Conservation (phyloP, 1,284 basidiomycete species). For the Pseudozyma sp. region DNA sequence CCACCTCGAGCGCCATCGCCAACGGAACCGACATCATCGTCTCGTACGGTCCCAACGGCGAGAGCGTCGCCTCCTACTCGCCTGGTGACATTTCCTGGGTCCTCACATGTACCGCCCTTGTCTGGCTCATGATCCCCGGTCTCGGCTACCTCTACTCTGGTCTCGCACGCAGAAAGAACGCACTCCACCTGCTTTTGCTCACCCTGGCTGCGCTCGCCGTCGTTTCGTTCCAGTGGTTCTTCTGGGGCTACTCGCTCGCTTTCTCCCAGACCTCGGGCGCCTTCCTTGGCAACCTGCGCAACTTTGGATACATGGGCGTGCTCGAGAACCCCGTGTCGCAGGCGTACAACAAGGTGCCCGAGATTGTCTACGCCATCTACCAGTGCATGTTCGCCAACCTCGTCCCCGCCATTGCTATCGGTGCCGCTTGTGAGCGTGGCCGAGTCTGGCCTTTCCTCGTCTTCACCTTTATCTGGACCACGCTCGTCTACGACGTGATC, state of each 20-base stretch:
- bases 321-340: conserved; percentile 81
- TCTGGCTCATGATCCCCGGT: conserved; percentile 77
- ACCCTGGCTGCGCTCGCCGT: conserved; percentile 69
- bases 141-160: conserved; percentile 85
- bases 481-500: conserved; percentile 73
- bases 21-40: conserved; percentile 65
- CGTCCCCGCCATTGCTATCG: conserved; percentile 73
- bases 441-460: conserved; percentile 87
- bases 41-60: conserved; percentile 52
- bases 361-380: conserved; percentile 71
- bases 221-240: conserved; percentile 74
- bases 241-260: conserved; percentile 69
- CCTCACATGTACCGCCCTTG: conserved; percentile 81
- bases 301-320: conserved; percentile 76
- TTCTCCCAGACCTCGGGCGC: conserved; percentile 74
- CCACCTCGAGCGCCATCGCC: conserved; percentile 19
- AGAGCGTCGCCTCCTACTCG: conserved; percentile 48
- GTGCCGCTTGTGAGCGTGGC: conserved; percentile 84
- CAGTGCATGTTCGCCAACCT: conserved; percentile 70
- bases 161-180: conserved; percentile 78
- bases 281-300: conserved; percentile 80
- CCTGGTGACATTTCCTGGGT: conserved; percentile 70
- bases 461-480: conserved; percentile 87
- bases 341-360: conserved; percentile 72
- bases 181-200: conserved; percentile 72